Evolutionary conservation across 2,329 filamentous ascomycete genomes (phyloP).

Genomic region (Ceratocystis eucalypticola): DNA sequence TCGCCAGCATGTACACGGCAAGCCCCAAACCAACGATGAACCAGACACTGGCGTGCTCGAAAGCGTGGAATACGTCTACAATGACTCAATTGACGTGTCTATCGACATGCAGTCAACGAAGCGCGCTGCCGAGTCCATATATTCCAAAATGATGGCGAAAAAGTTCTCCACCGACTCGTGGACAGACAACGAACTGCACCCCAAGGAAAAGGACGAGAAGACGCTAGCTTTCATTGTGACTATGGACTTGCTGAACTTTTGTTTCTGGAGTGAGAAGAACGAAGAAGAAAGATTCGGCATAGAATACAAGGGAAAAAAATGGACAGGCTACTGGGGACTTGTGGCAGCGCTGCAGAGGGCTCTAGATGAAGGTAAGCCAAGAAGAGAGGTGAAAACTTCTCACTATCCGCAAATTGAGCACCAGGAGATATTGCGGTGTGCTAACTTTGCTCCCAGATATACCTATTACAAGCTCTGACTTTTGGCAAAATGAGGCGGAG

Average conservation of each 20-base stretch:
- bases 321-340: conserved; percentile 93
- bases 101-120: conserved; percentile 74
- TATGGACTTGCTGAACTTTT: conserved; percentile 95
- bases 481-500: conserved; percentile 65
- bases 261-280: conserved; percentile 71
- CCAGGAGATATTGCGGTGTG: neutral
- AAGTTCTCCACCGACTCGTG: conserved; percentile 74
- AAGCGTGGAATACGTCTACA: conserved; percentile 72
- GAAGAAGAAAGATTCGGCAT: conserved; percentile 68
- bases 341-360: conserved; percentile 78
- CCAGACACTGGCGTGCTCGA: conserved; percentile 72
- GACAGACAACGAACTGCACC: conserved; percentile 81
- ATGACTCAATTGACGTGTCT: conserved; percentile 87
- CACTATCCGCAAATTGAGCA: too few species aligned
- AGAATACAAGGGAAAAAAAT: conserved; percentile 64
- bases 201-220: conserved; percentile 62
- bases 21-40: conserved; percentile 39
- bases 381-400: too few species aligned
- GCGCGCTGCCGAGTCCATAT: conserved; percentile 65
- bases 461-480: conserved; percentile 76
- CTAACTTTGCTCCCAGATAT: conserved; percentile 44
- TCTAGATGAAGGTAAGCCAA: conserved; percentile 57
- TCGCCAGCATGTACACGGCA: conserved; percentile 60
- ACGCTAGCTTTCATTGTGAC: conserved; percentile 90
- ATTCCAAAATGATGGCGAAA: conserved; percentile 68